Conservation (phyloP, 2,329 filamentous ascomycete species). For the Chaetomium sp. region DNA sequence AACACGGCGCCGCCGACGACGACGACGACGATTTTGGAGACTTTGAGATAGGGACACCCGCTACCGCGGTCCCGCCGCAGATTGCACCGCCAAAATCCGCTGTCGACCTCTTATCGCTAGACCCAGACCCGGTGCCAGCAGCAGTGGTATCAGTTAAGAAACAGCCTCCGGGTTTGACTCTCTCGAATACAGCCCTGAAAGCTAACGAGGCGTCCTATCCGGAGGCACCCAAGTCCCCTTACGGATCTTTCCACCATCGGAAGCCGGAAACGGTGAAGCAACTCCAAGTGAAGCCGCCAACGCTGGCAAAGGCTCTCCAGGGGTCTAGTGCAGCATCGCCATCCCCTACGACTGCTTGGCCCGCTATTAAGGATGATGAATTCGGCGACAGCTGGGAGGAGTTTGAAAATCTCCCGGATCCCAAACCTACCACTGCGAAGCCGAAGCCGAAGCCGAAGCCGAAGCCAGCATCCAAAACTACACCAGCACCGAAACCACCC, state of each 20-base stretch:
- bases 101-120: constrained; percentile 28
- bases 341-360: constrained; percentile 52
- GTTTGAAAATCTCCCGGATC: constrained; percentile 50
- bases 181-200: constrained; percentile 41
- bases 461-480: constrained; percentile 14
- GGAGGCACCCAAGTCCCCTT: constrained; percentile 53
- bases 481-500: constrained; percentile 27
- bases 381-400: constrained; percentile 53
- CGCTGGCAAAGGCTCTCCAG: constrained; percentile 39
- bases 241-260: constrained; percentile 52
- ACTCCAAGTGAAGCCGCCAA: constrained; percentile 52
- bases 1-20: constrained; percentile 37
- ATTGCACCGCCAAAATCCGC: constrained; percentile 23
- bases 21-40: constrained; percentile 48
- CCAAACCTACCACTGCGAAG: constrained; percentile 28
- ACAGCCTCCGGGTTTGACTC: constrained; percentile 35
- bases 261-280: constrained; percentile 56
- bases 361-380: constrained; percentile 40
- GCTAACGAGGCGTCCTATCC: constrained; percentile 45
- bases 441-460: constrained; percentile 13
- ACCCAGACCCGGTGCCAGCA: constrained; percentile 6
- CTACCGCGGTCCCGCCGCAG: constrained; percentile 9
- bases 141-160: constrained; percentile 30
- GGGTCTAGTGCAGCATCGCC: constrained; percentile 42
- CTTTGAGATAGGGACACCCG: constrained; percentile 37